Evolutionary conservation across 768 basidiomycete species (phyloP).

Genomic region (Kwoniella shandongensis): DNA sequence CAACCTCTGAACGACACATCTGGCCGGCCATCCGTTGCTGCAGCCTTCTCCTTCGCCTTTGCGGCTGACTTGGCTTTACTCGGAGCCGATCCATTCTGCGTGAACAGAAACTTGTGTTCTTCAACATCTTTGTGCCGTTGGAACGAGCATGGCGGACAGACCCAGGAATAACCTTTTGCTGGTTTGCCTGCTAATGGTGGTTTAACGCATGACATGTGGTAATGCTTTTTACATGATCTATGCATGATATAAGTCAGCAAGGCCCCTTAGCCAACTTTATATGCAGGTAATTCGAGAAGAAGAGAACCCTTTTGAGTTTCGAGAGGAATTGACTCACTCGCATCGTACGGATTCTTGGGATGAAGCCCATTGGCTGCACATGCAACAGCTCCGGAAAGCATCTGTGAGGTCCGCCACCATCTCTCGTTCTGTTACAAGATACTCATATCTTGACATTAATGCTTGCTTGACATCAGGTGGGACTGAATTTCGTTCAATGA

Average conservation of each 20-base stretch:
- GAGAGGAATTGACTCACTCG: conserved; percentile 44
- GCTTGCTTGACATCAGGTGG: conserved; percentile 76
- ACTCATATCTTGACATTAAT: conserved; percentile 82
- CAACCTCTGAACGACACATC: conserved; percentile 51
- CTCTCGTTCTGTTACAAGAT: conserved; percentile 91
- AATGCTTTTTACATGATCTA: conserved; percentile 75
- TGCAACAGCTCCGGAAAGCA: conserved; percentile 75
- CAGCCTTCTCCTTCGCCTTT: conserved; percentile 86
- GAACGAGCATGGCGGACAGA: conserved; percentile 87
- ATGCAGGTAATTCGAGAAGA: neutral
- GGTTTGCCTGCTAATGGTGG: conserved; percentile 89
- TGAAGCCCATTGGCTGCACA: conserved; percentile 85
- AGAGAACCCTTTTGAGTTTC: conserved; percentile 1
- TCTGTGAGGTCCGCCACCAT: conserved; percentile 88
- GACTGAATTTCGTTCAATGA: conserved; percentile 58
- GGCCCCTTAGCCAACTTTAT: neutral
- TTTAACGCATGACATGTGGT: conserved; percentile 91
- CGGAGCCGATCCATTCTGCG: conserved; percentile 32
- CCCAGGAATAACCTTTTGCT: conserved; percentile 95
- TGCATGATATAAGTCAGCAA: neutral
- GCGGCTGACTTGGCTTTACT: conserved; percentile 20
- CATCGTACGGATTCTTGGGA: conserved; percentile 62
- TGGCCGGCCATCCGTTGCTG: conserved; percentile 30
- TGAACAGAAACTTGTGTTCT: conserved; percentile 36
- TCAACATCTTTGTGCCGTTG: conserved; percentile 64